phyloP scores from a whole-genome alignment of 2,329 filamentous ascomycete genomes.

The Helotiales sp. region DNA sequence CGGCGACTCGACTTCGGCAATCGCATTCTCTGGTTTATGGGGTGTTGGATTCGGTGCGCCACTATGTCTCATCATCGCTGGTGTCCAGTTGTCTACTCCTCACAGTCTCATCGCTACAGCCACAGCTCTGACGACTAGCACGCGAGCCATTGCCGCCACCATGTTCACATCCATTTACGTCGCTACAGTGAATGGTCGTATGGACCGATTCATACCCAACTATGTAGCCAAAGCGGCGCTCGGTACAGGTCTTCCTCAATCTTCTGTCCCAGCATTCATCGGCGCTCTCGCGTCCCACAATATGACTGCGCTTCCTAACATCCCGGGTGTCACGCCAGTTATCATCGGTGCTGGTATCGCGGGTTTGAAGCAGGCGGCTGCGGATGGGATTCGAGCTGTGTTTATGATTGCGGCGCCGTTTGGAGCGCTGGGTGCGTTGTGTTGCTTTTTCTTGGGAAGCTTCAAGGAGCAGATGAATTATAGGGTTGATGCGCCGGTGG shows the following conservation, averaged over 20 bases:
- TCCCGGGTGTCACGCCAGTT: conserved; percentile 18
- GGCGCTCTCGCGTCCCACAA: conserved; percentile 10
- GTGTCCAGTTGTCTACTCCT: conserved; percentile 47
- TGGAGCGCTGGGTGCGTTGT: conserved; percentile 25
- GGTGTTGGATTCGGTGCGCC: conserved; percentile 46
- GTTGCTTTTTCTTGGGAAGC: conserved; percentile 28
- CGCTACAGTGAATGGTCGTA: not conserved
- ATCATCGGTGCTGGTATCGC: conserved; percentile 24
- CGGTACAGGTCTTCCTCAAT: conserved; percentile 15
- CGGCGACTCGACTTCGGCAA: conserved; percentile 36
- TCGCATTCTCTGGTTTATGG: conserved; percentile 46
- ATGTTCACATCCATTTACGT: not conserved
- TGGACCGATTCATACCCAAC: not conserved
- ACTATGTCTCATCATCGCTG: conserved; percentile 45
- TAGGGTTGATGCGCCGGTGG: conserved; percentile 30
- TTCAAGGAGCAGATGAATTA: conserved; percentile 30
- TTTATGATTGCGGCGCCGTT: conserved; percentile 34
- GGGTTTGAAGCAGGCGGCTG: conserved; percentile 29
- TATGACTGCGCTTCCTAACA: conserved; percentile 9
- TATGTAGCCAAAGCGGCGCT: conserved; percentile 19
- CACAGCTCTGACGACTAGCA: conserved; percentile 45
- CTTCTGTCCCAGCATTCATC: conserved; percentile 20
- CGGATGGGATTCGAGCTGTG: conserved; percentile 27
- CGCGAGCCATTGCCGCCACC: conserved; percentile 46
- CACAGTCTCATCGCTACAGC: conserved; percentile 44